phyloP scores from a whole-genome alignment of 805 yeast species.

The Candida tibetensis region DNA sequence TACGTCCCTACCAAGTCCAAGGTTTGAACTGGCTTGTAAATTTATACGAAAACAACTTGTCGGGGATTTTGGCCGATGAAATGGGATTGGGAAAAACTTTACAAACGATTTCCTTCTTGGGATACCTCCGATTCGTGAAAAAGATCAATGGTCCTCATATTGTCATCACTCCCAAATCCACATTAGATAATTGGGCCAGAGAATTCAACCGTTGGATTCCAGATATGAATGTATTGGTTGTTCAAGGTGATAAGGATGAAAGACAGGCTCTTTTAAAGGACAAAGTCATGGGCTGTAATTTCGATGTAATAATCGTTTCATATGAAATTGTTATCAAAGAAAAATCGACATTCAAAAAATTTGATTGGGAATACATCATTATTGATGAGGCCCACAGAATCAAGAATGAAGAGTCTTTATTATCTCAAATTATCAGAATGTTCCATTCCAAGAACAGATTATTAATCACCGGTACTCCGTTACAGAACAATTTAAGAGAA shows the following conservation, averaged over 20 bases:
- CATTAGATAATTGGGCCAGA: conserved; percentile 77
- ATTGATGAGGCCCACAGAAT: conserved; percentile 85
- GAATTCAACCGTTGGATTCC: conserved; percentile 81
- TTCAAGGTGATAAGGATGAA: conserved; percentile 73
- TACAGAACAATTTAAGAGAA: conserved; percentile 77
- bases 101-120: conserved; percentile 74
- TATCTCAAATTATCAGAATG: conserved; percentile 72
- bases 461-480: conserved; percentile 78
- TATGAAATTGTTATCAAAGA: conserved; percentile 78
- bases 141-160: conserved; percentile 68
- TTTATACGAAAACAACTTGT: conserved; percentile 61
- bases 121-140: conserved; percentile 63
- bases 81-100: conserved; percentile 84
- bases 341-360: conserved; percentile 61
- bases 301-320: conserved; percentile 70
- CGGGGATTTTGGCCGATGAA: conserved; percentile 81
- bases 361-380: conserved; percentile 72
- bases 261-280: conserved; percentile 54
- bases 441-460: conserved; percentile 69
- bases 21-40: conserved; percentile 79
- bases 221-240: conserved; percentile 63
- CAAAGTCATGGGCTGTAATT: conserved; percentile 54
- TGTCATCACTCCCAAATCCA: conserved; percentile 76
- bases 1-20: conserved; percentile 75
- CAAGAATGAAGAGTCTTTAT: conserved; percentile 69